Percentiles rank a stretch among this genome's conserved stretches.
These are phyloP conservation scores for Plasmodium knowlesi DNA, from an alignment of 169 alveolate genomes.

Conservation along the genomic window DNA sequence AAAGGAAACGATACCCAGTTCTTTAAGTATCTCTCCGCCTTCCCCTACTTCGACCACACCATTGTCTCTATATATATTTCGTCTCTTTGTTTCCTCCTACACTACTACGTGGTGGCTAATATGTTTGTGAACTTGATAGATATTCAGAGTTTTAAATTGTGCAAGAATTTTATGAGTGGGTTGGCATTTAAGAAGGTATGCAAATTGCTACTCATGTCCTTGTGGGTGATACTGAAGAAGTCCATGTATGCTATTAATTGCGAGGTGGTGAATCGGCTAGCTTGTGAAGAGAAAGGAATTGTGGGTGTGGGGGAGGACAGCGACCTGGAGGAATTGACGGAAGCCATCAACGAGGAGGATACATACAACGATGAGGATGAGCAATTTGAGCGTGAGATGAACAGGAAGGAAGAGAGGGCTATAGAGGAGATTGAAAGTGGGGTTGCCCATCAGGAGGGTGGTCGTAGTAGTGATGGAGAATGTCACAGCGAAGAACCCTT, in stretches of 20 bases:
- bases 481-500: background rate
- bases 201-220: constrained; percentile 14
- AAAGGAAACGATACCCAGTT: constrained; percentile 21
- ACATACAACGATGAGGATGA: constrained; percentile 64
- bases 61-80: constrained; percentile 28
- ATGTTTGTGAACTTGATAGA: constrained; percentile 43
- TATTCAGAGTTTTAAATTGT: background rate
- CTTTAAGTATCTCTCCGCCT: constrained; percentile 17
- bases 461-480: background rate
- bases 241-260: constrained; percentile 13
- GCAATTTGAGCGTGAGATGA: constrained; percentile 19
- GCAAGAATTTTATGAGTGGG: background rate
- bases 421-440: constrained; percentile 20
- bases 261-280: constrained; percentile 2
- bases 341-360: constrained; percentile 21
- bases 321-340: constrained; percentile 20
- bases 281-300: background rate
- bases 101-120: constrained; percentile 37
- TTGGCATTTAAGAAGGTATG: constrained; percentile 16
- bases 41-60: constrained; percentile 62
- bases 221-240: constrained; percentile 19
- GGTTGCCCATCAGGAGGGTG: background rate
- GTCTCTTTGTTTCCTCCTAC: constrained; percentile 31
- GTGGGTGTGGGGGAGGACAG: background rate
- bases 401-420: constrained; percentile 12